Evolutionary conservation across 1,139 yeast genomes (phyloP), one percentile per base, ranked within the genome.

Genomic region (Debaryomyces singareniensis): DNA sequence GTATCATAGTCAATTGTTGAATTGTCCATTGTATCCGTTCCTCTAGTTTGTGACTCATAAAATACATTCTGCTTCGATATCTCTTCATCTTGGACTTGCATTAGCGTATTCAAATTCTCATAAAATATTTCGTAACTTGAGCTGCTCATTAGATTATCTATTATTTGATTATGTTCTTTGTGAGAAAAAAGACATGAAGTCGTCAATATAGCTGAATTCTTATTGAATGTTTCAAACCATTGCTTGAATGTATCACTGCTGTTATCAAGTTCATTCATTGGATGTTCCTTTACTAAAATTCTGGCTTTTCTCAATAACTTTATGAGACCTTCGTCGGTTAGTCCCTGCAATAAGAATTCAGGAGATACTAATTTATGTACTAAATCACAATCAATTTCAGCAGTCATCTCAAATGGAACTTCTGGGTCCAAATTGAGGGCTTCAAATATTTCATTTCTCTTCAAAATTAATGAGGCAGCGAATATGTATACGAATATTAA

Each of bases 401-500:
- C 24, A 4, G 34, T 34, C 30, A 36, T 43, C 16, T 44, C 45
- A n/a, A 13, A 15, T n/a, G 26, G 21, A 7, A 38, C 43, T 5
- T 38, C 39, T 1, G 32, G 38, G 9, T 40, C 14, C 4, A 48
- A 29, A 3, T 39, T 40, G 34, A 66, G 42, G 24, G 40, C 30
- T 15, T 48, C 50, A 24, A 68, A 49, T 2, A 80, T 57, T 4
- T 54, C 54, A 3, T 51, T 54, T 38, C 69, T 72, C 33, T 58
- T 61, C 27, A 51, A 46, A 5, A 71, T 32, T 20, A 80, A 41
- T 21, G 77, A 51, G 2, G 85, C 67, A 2, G 61, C 74, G 44
- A 78, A 83, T 7, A 82, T 47, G 43, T 81, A 82, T 4, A 78
- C 44, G 9, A 34, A 62, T 33, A 47, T 72, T 33, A 54, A 49